These are phyloP conservation scores for Cercospora brassicicola DNA, from an alignment of 2,329 filamentous ascomycete species.

Conservation along the genomic window DNA sequence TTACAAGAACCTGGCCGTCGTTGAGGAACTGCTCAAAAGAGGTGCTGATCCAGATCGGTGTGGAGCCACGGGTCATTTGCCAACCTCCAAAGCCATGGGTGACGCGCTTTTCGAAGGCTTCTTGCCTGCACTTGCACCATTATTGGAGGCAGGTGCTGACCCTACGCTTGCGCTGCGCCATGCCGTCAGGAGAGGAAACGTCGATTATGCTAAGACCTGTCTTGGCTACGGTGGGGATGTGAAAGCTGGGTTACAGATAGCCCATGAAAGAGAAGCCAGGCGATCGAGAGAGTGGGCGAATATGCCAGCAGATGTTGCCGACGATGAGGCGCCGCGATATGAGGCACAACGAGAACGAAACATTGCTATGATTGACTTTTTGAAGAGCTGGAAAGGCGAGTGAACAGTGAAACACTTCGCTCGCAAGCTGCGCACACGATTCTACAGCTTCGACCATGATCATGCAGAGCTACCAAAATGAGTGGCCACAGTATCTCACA, in stretches of 20 bases:
- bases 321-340: background rate
- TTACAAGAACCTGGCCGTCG: constrained; percentile 15
- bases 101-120: constrained; percentile 3
- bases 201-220: constrained; percentile 14
- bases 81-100: background rate
- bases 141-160: constrained; percentile 18
- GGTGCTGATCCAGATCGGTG: constrained; percentile 5
- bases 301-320: background rate
- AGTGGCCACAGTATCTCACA: background rate
- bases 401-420: background rate
- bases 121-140: constrained; percentile 11
- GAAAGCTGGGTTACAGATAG: background rate
- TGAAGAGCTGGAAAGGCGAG: background rate
- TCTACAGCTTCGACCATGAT: background rate
- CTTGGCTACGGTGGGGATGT: constrained; percentile 7
- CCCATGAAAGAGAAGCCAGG: background rate
- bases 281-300: background rate
- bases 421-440: background rate
- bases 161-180: background rate
- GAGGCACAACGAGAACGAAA: background rate
- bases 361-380: background rate
- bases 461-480: background rate
- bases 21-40: constrained; percentile 16
- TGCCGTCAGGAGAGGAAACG: background rate
- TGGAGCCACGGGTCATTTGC: background rate